Evolutionary conservation across 2,329 filamentous ascomycete species (phyloP).

Genomic region (Eutypella sp.): DNA sequence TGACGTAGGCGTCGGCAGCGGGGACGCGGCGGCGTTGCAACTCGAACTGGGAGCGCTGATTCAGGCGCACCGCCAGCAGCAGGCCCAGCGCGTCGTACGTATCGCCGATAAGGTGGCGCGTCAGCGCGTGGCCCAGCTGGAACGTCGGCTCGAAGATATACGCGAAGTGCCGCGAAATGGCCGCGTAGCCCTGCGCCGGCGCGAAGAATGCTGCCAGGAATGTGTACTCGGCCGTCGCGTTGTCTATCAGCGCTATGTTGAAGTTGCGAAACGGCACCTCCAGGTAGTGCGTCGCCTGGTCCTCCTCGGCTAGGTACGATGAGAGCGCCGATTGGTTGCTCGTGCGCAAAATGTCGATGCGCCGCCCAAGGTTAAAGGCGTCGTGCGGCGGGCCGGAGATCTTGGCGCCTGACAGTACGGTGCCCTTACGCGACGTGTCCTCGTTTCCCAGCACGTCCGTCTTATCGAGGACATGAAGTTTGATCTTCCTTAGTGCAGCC

Average conservation of each 20-base stretch:
- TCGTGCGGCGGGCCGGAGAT: constrained; percentile 64
- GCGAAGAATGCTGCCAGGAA: constrained; percentile 90
- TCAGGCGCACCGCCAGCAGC: constrained; percentile 85
- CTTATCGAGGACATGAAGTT: constrained; percentile 76
- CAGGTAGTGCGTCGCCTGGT: constrained; percentile 77
- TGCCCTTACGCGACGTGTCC: constrained; percentile 60
- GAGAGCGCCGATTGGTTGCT: constrained; percentile 71
- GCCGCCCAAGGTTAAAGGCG: constrained; percentile 81
- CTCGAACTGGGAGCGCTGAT: constrained; percentile 91
- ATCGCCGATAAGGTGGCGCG: constrained; percentile 68
- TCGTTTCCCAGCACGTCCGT: constrained; percentile 80
- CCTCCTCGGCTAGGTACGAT: constrained; percentile 87
- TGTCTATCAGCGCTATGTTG: constrained; percentile 90
- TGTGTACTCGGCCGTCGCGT: constrained; percentile 89
- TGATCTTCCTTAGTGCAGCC: constrained; percentile 77
- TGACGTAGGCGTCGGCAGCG: constrained; percentile 84
- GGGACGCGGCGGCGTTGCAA: constrained; percentile 88
- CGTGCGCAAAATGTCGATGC: constrained; percentile 75
- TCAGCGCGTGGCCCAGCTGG: constrained; percentile 71
- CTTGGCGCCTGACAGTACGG: constrained; percentile 48
- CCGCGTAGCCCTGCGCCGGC: constrained; percentile 66
- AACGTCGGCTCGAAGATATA: constrained; percentile 91
- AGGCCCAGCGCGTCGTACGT: constrained; percentile 82
- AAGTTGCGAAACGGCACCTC: constrained; percentile 92
- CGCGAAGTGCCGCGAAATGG: constrained; percentile 76